phyloP scores from a whole-genome alignment of 352 stramenopile genomes.

The Pythium insidiosum region DNA sequence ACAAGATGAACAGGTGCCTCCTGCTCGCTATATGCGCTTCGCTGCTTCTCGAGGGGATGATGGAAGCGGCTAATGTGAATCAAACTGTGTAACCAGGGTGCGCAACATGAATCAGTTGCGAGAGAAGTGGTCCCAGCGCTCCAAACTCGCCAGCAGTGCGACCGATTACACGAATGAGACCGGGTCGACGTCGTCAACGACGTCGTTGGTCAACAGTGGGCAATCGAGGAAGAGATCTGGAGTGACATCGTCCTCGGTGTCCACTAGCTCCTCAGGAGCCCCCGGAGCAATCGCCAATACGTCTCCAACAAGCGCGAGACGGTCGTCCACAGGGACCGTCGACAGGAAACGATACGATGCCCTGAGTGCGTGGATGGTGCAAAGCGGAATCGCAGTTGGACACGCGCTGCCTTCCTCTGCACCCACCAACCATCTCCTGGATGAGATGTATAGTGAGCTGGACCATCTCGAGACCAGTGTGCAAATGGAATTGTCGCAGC shows the following conservation, averaged over 20 bases:
- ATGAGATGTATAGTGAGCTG: conserved; percentile 14
- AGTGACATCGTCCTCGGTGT: too few species aligned
- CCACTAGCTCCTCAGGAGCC: too few species aligned
- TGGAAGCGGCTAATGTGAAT: too few species aligned
- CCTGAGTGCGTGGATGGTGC: conserved; percentile 14
- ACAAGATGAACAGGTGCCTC: too few species aligned
- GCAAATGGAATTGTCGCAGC: conserved; percentile 8
- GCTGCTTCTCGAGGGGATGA: too few species aligned
- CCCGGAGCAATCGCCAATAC: too few species aligned
- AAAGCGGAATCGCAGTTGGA: conserved; percentile 4
- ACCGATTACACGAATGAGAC: conserved; percentile 9
- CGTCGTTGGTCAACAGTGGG: too few species aligned
- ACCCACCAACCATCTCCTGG: conserved; percentile 3
- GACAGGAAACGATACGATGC: conserved; percentile 11
- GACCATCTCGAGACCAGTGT: conserved; percentile 15
- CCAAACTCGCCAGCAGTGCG: conserved; percentile 12
- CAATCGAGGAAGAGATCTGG: too few species aligned
- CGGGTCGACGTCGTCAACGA: not conserved
- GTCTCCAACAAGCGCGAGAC: too few species aligned
- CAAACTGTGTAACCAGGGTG: conserved; percentile 9
- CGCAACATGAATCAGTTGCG: conserved; percentile 22
- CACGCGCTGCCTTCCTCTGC: too few species aligned
- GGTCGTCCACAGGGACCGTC: too few species aligned
- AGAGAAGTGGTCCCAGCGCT: conserved; percentile 14
- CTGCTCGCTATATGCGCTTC: too few species aligned